Conservation (phyloP, 2,329 filamentous ascomycete genomes). For the Colletotrichum tanaceti region DNA sequence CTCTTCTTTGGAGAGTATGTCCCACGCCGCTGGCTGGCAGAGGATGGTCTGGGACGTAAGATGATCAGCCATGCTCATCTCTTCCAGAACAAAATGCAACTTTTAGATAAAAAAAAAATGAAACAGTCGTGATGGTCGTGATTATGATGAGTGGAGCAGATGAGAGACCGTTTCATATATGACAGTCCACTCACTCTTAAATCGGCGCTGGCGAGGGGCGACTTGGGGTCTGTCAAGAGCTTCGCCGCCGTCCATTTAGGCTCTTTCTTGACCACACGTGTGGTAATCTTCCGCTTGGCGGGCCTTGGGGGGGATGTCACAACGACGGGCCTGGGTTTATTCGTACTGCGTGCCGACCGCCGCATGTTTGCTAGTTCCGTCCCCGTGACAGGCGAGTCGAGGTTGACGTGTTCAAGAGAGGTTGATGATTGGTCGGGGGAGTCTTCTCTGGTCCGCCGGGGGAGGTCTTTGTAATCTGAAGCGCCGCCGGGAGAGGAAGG, state of each 20-base stretch:
- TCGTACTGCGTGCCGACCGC: conserved; percentile 29
- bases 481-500: conserved; percentile 11
- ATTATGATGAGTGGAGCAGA: no score
- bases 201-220: conserved; percentile 53
- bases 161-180: no score
- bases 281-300: conserved; percentile 29
- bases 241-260: conserved; percentile 52
- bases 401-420: conserved; percentile 14
- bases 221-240: conserved; percentile 52
- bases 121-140: no score
- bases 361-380: conserved; percentile 24
- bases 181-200: conserved; percentile 48
- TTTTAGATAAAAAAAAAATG: neutral
- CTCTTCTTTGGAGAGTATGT: conserved; percentile 49
- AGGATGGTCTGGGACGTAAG: conserved; percentile 48
- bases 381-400: neutral
- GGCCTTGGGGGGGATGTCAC: conserved; percentile 13
- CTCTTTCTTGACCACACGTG: conserved; percentile 46
- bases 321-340: conserved; percentile 16
- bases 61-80: neutral
- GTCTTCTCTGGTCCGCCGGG: neutral
- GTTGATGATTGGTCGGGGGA: conserved; percentile 4
- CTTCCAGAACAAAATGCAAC: neutral
- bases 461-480: neutral
- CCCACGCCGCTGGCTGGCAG: conserved; percentile 54